Evolutionary conservation across 2,329 filamentous ascomycete genomes (phyloP).

Genomic region (Phyllosticta citrichinensis): DNA sequence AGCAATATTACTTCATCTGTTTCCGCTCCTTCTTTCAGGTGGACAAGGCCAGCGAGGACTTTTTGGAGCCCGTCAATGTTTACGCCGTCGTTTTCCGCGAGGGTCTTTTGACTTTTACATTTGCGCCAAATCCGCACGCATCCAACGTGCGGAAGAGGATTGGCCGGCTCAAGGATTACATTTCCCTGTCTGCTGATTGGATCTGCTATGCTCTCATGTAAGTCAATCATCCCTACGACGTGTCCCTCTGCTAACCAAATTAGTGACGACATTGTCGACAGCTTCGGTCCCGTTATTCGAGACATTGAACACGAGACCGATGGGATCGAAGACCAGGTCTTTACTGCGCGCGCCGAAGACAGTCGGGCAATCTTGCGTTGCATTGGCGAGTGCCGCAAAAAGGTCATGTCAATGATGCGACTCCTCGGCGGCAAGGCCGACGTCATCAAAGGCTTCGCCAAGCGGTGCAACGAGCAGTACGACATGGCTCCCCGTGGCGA

Average conservation of each 20-base stretch:
- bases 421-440: conserved; percentile 96
- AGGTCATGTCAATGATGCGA: conserved; percentile 85
- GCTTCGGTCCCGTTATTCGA: conserved; percentile 80
- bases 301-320: conserved; percentile 84
- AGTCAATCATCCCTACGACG: conserved; percentile 25
- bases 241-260: conserved; percentile 8
- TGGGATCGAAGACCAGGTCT: conserved; percentile 89
- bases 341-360: conserved; percentile 82
- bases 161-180: conserved; percentile 84
- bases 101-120: conserved; percentile 90
- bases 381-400: conserved; percentile 86
- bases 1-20: conserved; percentile 95
- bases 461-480: conserved; percentile 97
- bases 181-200: conserved; percentile 92
- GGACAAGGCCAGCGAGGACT: conserved; percentile 67
- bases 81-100: conserved; percentile 96
- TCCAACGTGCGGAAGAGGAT: conserved; percentile 86
- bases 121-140: conserved; percentile 76
- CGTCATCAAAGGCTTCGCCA: conserved; percentile 93
- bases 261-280: conserved; percentile 93
- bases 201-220: conserved; percentile 97
- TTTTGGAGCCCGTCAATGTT: conserved; percentile 89
- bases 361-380: conserved; percentile 77
- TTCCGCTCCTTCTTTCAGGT: conserved; percentile 88
- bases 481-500: conserved; percentile 91